Evolutionary conservation across 2,329 filamentous ascomycete species (phyloP).

Genomic region (Cercospora zeae-maydis): DNA sequence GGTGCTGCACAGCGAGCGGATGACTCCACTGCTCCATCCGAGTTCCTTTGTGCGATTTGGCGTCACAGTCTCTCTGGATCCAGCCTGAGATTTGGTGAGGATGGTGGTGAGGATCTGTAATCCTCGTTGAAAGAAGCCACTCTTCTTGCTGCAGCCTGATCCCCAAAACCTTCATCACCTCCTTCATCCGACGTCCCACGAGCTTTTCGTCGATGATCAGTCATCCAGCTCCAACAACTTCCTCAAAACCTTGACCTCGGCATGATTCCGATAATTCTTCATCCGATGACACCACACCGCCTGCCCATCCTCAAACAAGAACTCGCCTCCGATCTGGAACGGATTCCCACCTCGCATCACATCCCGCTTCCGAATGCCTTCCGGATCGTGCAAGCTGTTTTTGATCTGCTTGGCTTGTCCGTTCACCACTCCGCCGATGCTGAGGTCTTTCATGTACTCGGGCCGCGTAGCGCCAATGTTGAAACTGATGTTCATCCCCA

Average conservation of each 20-base stretch:
- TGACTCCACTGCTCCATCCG: too few relatives aligned
- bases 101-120: neutral
- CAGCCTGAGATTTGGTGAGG: neutral
- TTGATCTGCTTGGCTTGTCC: conserved; percentile 34
- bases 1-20: too few relatives aligned
- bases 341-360: conserved; percentile 37
- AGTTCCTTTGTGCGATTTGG: neutral
- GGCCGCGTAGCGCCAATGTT: conserved; percentile 35
- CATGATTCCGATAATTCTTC: conserved; percentile 39
- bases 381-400: conserved; percentile 28
- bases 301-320: conserved; percentile 41
- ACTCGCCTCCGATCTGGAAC: conserved; percentile 42
- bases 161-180: neutral
- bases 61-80: neutral
- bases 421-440: conserved; percentile 29
- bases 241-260: conserved; percentile 37
- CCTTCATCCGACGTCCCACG: neutral
- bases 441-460: conserved; percentile 40
- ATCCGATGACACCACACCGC: conserved; percentile 44
- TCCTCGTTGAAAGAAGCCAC: neutral
- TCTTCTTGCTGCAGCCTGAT: neutral
- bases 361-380: conserved; percentile 34
- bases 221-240: conserved; percentile 39
- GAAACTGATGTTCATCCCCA: conserved; percentile 37
- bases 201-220: neutral